Percentiles rank a stretch among this genome's conserved stretches.
Evolutionary conservation across 768 basidiomycete species (phyloP).

Genomic region (Auricularia heimuer): DNA sequence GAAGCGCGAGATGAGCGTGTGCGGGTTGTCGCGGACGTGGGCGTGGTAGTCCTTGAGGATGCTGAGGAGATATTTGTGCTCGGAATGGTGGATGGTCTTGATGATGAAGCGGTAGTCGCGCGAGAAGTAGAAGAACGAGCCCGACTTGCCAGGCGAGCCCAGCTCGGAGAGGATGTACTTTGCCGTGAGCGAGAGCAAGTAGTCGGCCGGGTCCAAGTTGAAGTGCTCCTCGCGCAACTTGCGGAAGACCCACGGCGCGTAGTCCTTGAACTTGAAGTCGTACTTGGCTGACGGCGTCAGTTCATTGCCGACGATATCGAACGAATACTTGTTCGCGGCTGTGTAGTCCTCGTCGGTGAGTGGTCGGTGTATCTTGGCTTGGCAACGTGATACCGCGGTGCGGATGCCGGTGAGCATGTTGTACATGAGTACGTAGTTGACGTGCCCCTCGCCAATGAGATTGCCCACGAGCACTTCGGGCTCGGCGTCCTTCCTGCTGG

Average conservation of each 20-base stretch:
- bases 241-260: constrained; percentile 96
- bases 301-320: constrained; percentile 97
- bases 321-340: constrained; percentile 88
- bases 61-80: constrained; percentile 85
- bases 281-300: constrained; percentile 95
- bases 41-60: constrained; percentile 78
- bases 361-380: constrained; percentile 85
- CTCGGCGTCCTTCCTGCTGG: constrained; percentile 12
- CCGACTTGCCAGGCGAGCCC: constrained; percentile 96
- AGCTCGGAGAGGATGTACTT: constrained; percentile 98
- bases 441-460: constrained; percentile 95
- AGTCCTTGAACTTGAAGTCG: constrained; percentile 99
- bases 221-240: constrained; percentile 91
- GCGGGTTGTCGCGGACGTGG: constrained; percentile 84
- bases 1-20: constrained; percentile 87
- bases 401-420: constrained; percentile 99
- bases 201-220: constrained; percentile 93
- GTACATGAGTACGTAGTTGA: constrained; percentile 99
- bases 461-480: constrained; percentile 76
- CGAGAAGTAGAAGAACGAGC: constrained; percentile 98
- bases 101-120: constrained; percentile 99
- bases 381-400: constrained; percentile 89
- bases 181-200: constrained; percentile 89
- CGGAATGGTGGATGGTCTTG: constrained; percentile 92
- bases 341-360: constrained; percentile 80